Evolutionary conservation across 2,329 filamentous ascomycete genomes (phyloP).

Genomic region (Simplicillium aogashimaense): DNA sequence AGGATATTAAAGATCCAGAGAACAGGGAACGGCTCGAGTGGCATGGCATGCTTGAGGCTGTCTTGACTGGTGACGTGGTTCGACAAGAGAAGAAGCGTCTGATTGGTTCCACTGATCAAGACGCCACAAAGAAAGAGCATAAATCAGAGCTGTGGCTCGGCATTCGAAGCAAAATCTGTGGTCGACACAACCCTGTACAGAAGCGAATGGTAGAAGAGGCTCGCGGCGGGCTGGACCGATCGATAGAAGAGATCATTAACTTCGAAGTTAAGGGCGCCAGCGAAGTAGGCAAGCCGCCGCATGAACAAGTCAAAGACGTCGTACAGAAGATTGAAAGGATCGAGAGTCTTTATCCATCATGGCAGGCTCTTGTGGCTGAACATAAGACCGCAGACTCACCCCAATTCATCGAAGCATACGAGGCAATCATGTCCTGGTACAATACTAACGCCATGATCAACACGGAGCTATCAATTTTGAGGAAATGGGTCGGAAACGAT

Average conservation of each 20-base stretch:
- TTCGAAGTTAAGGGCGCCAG: conserved; percentile 93
- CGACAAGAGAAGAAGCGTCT: conserved; percentile 95
- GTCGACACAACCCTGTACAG: conserved; percentile 75
- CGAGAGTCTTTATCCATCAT: conserved; percentile 76
- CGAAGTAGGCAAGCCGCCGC: conserved; percentile 78
- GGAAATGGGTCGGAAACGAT: conserved; percentile 94
- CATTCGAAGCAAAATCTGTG: conserved; percentile 73
- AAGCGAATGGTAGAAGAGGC: conserved; percentile 81
- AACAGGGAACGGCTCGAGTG: conserved; percentile 90
- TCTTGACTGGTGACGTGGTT: conserved; percentile 92
- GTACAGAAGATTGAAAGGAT: conserved; percentile 85
- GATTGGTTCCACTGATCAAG: conserved; percentile 62
- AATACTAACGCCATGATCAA: conserved; percentile 96
- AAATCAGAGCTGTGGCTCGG: conserved; percentile 82
- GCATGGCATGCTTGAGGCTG: conserved; percentile 95
- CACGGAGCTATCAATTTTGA: conserved; percentile 81
- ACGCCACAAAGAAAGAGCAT: conserved; percentile 52
- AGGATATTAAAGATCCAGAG: conserved; percentile 79
- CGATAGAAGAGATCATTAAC: conserved; percentile 79
- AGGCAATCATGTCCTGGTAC: conserved; percentile 89
- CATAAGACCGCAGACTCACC: conserved; percentile 70
- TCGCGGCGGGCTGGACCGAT: conserved; percentile 59
- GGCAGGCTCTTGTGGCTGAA: conserved; percentile 59
- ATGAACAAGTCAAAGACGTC: conserved; percentile 82
- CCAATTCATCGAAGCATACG: conserved; percentile 71